Evolutionary conservation across 2,329 filamentous ascomycete genomes (phyloP).

Genomic region (Zopfia rhizophila): DNA sequence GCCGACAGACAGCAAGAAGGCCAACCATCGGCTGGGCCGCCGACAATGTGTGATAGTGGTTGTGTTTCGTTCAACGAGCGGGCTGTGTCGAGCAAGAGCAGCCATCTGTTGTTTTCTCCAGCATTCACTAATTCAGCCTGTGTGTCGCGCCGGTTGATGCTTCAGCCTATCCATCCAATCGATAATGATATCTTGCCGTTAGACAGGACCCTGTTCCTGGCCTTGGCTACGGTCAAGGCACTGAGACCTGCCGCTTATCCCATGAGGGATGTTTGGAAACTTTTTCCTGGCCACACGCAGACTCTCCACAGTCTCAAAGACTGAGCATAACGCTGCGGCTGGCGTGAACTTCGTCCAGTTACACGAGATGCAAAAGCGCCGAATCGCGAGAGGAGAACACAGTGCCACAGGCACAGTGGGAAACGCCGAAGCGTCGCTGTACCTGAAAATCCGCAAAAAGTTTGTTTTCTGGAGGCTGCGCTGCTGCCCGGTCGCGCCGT

Average conservation of each 20-base stretch:
- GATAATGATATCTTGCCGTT: conserved; percentile 51
- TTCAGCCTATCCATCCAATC: conserved; percentile 52
- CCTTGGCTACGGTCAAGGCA: conserved; percentile 30
- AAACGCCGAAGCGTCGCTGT: conserved; percentile 17
- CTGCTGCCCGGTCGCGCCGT: conserved; percentile 32
- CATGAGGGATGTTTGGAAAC: conserved; percentile 48
- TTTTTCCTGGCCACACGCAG: conserved; percentile 36
- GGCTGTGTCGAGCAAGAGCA: conserved; percentile 8
- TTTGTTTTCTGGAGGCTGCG: background rate
- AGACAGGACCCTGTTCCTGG: conserved; percentile 38
- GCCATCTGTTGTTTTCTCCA: background rate
- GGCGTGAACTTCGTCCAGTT: conserved; percentile 25
- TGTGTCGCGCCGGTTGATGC: conserved; percentile 20
- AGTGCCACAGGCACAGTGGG: conserved; percentile 39
- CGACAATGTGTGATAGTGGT: conserved; percentile 19
- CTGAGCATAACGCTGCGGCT: conserved; percentile 29
- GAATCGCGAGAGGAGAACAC: conserved; percentile 34
- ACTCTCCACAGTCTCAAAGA: conserved; percentile 24
- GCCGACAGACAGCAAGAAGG: background rate
- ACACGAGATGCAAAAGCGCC: conserved; percentile 34
- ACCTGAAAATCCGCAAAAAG: conserved; percentile 14
- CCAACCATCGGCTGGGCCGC: conserved; percentile 12
- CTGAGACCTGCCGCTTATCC: conserved; percentile 38
- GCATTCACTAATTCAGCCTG: conserved; percentile 23
- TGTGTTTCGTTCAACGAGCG: conserved; percentile 37